phyloP scores from a whole-genome alignment of 768 basidiomycete genomes.

The Boletus tomentosulus region DNA sequence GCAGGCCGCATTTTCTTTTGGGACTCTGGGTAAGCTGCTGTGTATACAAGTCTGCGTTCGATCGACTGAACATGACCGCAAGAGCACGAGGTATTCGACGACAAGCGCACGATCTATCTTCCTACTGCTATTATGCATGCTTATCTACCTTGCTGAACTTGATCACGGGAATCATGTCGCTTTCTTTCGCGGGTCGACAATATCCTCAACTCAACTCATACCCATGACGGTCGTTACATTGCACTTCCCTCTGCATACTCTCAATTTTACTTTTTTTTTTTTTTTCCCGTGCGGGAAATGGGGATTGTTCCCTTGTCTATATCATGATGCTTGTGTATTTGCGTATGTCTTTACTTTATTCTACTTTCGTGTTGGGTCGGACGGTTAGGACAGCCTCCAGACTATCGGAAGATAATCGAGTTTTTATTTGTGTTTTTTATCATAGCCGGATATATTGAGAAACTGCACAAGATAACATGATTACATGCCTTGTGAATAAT shows the following conservation, averaged over 20 bases:
- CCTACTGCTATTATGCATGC: constrained; percentile 32
- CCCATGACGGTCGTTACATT: constrained; percentile 30
- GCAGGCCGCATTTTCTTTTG: constrained; percentile 27
- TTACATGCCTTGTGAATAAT: neutral
- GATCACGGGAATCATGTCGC: constrained; percentile 23
- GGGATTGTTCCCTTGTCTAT: constrained; percentile 25
- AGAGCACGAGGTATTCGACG: constrained; percentile 29
- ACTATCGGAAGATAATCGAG: constrained; percentile 21
- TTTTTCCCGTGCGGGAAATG: constrained; percentile 4
- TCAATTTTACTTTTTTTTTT: constrained; percentile 4
- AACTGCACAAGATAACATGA: neutral
- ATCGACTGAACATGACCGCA: neutral
- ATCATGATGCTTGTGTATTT: constrained; percentile 28
- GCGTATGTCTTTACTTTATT: constrained; percentile 28
- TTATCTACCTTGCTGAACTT: constrained; percentile 31
- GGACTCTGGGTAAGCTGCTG: constrained; percentile 21
- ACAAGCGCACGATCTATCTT: constrained; percentile 31
- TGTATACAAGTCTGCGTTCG: neutral
- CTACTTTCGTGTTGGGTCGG: constrained; percentile 17
- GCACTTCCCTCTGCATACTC: constrained; percentile 12
- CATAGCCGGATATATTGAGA: neutral
- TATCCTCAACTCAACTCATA: constrained; percentile 25
- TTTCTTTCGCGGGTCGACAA: constrained; percentile 32
- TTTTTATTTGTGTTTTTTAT: constrained; percentile 11
- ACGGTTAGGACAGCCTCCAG: constrained; percentile 6